Conservation (phyloP, 345 rosid species). For the Litchi chinensis region DNA sequence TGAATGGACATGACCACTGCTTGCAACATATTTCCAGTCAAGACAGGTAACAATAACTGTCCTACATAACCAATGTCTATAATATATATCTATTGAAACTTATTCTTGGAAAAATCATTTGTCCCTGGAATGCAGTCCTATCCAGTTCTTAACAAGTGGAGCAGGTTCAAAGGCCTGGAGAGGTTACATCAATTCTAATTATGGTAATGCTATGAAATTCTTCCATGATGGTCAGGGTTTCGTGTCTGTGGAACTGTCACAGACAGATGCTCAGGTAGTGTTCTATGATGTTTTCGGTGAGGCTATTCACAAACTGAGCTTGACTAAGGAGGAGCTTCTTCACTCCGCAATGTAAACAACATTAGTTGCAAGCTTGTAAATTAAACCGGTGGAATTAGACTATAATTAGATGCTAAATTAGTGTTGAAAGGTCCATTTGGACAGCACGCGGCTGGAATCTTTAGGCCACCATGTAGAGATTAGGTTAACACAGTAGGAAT, state of each 20-base stretch:
- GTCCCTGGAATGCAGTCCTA: constrained; percentile 33
- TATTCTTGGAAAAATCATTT: no score
- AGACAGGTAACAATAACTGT: constrained; percentile 34
- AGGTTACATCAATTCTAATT: constrained; percentile 38
- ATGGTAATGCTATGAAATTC: constrained; percentile 38
- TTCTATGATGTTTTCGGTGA: constrained; percentile 58
- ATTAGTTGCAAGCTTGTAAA: neutral
- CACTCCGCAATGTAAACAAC: neutral
- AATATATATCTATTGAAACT: no score
- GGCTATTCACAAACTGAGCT: constrained; percentile 49
- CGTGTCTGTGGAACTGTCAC: constrained; percentile 54
- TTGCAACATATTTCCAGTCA: constrained; percentile 39
- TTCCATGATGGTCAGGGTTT: constrained; percentile 84
- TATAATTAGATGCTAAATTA: no score
- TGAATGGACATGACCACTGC: constrained; percentile 62
- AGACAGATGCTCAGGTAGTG: constrained; percentile 27
- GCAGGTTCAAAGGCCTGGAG: constrained; percentile 92
- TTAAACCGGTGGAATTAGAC: neutral
- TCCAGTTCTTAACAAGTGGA: constrained; percentile 77
- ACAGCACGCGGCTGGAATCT: neutral
- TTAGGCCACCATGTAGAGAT: neutral
- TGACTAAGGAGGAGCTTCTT: constrained; percentile 1
- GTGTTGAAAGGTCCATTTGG: no score
- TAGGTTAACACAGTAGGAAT: neutral
- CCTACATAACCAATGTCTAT: neutral